Conservation (phyloP, 345 rosid species). For the Camelina hispida region DNA sequence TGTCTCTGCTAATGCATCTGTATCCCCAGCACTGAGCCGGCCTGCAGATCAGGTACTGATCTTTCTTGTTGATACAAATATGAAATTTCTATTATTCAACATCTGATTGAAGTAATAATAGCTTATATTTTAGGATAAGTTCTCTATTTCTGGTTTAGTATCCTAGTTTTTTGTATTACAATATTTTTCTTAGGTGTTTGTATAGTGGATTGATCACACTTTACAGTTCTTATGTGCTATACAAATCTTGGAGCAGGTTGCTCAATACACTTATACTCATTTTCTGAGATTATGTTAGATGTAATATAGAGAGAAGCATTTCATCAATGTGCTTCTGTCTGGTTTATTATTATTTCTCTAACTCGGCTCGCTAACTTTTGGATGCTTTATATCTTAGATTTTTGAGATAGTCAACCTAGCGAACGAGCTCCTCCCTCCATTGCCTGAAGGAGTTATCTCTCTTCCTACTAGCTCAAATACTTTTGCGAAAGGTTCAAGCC, state of each 20-base stretch:
- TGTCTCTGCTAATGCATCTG: constrained; percentile 76
- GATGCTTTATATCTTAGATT: constrained; percentile 53
- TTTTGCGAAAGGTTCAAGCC: constrained; percentile 71
- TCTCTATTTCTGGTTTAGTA: background rate
- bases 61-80: background rate
- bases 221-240: constrained; percentile 11
- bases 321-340: constrained; percentile 9
- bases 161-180: constrained; percentile 3
- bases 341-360: background rate
- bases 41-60: constrained; percentile 95
- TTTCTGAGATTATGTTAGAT: constrained; percentile 8
- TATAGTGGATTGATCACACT: constrained; percentile 23
- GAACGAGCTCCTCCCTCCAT: constrained; percentile 97
- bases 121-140: constrained; percentile 1
- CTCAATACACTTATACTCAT: constrained; percentile 8
- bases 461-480: constrained; percentile 78
- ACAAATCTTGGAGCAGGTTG: constrained; percentile 1
- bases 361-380: constrained; percentile 21
- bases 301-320: constrained; percentile 12
- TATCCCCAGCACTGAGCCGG: constrained; percentile 87
- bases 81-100: background rate
- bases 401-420: constrained; percentile 99
- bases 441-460: constrained; percentile 91
- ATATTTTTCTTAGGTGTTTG: background rate
- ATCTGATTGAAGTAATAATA: background rate